Evolutionary conservation across 164 flowering plant genomes (phyloP).

Genomic region (Dillenia suffruticosa): DNA sequence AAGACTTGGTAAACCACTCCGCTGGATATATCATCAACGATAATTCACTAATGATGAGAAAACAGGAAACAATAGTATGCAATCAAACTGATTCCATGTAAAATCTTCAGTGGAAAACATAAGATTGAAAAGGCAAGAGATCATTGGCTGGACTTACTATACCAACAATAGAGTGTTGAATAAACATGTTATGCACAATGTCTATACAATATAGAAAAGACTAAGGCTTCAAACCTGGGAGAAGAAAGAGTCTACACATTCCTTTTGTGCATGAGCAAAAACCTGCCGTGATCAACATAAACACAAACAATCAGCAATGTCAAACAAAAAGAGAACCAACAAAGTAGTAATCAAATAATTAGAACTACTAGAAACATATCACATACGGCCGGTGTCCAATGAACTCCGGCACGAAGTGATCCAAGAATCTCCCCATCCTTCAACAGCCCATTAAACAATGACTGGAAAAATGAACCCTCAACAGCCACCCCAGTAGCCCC

Average conservation of each 20-base stretch:
- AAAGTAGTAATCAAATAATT: not conserved
- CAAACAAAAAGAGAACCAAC: not conserved
- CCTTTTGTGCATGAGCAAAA: conserved; percentile 87
- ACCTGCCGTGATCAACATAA: conserved; percentile 45
- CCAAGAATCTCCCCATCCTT: conserved; percentile 88
- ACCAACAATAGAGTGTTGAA: no score
- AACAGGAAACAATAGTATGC: no score
- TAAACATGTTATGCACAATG: no score
- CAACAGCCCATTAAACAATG: conserved; percentile 70
- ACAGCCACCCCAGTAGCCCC: conserved; percentile 83
- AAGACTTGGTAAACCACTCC: no score
- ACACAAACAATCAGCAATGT: not conserved
- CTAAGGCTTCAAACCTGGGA: conserved; percentile 62
- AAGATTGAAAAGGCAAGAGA: no score
- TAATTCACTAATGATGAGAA: no score
- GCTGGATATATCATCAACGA: no score
- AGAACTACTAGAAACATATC: not conserved
- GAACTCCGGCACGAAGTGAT: conserved; percentile 89
- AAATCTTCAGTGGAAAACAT: no score
- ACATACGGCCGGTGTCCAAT: conserved; percentile 95
- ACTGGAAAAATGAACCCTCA: conserved; percentile 81
- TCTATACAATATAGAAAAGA: not conserved
- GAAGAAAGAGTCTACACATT: conserved; percentile 86
- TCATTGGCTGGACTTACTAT: no score
- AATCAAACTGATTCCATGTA: no score